Conservation (phyloP, 768 basidiomycete genomes). For the Rhizopogon roseolus region DNA sequence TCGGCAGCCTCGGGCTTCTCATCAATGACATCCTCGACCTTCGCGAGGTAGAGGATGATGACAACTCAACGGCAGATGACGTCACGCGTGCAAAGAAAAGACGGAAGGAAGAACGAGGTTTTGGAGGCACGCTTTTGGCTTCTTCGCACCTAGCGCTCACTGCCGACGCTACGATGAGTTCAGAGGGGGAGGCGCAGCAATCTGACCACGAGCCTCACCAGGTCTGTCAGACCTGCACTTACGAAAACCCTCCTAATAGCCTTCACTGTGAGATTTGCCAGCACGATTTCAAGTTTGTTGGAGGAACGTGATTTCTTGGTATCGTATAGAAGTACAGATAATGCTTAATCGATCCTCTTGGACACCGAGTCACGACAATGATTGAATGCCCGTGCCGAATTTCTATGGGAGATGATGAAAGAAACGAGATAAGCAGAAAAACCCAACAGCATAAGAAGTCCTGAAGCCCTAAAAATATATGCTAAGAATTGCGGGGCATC, state of each 20-base stretch:
- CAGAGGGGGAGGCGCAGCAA: slow-evolving; percentile 23
- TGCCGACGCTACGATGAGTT: slow-evolving; percentile 27
- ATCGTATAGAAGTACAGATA: slow-evolving; percentile 29
- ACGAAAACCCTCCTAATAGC: slow-evolving; percentile 42
- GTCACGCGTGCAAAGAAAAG: slow-evolving; percentile 36
- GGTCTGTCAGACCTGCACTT: slow-evolving; percentile 56
- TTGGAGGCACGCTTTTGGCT: slow-evolving; percentile 69
- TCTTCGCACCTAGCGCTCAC: slow-evolving; percentile 29
- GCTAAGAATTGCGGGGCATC: slow-evolving; percentile 6
- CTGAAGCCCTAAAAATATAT: slow-evolving; percentile 20
- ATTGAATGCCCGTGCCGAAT: slow-evolving; percentile 13
- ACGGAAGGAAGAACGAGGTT: slow-evolving; percentile 58
- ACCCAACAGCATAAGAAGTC: slow-evolving; percentile 24
- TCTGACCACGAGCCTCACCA: slow-evolving; percentile 25
- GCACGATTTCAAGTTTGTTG: slow-evolving; percentile 27
- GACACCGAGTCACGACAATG: slow-evolving; percentile 16
- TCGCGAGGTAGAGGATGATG: slow-evolving; percentile 54
- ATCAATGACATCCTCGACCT: slow-evolving; percentile 66
- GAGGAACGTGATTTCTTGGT: slow-evolving; percentile 19
- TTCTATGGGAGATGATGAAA: slow-evolving; percentile 26
- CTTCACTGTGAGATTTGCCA: slow-evolving; percentile 44
- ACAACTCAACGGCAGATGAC: slow-evolving; percentile 48
- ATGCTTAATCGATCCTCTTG: slow-evolving; percentile 26
- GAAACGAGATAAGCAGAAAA: slow-evolving; percentile 12
- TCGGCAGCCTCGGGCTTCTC: slow-evolving; percentile 52